Conservation (phyloP, 192 early-diverging fungal species). For the Coemansia sp. region DNA sequence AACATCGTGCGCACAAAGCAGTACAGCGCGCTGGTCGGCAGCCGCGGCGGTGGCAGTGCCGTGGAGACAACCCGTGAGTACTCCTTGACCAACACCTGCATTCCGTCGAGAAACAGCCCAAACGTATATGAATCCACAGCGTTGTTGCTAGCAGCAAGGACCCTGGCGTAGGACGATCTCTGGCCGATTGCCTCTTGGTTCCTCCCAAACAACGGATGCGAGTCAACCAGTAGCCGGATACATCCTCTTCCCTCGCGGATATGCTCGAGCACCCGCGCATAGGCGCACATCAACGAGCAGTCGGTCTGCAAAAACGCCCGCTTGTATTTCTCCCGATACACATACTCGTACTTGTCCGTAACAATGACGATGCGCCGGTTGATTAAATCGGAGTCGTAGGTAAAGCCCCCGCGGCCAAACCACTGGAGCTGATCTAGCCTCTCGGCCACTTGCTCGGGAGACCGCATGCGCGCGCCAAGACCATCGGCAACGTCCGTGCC, state of each 20-base stretch:
- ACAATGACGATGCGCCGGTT: constrained; percentile 28
- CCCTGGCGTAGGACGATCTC: background rate
- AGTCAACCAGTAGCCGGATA: constrained; percentile 26
- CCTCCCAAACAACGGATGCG: constrained; percentile 28
- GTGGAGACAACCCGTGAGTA: constrained; percentile 23
- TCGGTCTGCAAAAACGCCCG: constrained; percentile 19
- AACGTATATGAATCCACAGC: constrained; percentile 29
- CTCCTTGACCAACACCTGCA: constrained; percentile 27
- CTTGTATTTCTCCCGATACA: constrained; percentile 18
- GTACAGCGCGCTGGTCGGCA: constrained; percentile 23
- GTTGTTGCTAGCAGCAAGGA: background rate
- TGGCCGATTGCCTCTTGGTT: background rate
- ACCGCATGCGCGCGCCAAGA: background rate
- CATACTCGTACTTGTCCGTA: constrained; percentile 27
- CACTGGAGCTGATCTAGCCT: constrained; percentile 51
- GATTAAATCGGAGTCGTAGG: constrained; percentile 9
- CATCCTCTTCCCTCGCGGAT: constrained; percentile 42
- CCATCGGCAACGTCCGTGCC: background rate
- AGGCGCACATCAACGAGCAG: constrained; percentile 17
- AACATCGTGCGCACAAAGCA: constrained; percentile 38
- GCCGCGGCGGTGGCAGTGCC: constrained; percentile 17
- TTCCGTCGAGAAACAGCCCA: constrained; percentile 20
- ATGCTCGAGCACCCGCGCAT: constrained; percentile 22
- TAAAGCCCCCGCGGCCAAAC: constrained; percentile 35
- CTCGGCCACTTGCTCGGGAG: constrained; percentile 24